phyloP scores from a whole-genome alignment of 768 basidiomycete genomes.

The Cystofilobasidium macerans region DNA sequence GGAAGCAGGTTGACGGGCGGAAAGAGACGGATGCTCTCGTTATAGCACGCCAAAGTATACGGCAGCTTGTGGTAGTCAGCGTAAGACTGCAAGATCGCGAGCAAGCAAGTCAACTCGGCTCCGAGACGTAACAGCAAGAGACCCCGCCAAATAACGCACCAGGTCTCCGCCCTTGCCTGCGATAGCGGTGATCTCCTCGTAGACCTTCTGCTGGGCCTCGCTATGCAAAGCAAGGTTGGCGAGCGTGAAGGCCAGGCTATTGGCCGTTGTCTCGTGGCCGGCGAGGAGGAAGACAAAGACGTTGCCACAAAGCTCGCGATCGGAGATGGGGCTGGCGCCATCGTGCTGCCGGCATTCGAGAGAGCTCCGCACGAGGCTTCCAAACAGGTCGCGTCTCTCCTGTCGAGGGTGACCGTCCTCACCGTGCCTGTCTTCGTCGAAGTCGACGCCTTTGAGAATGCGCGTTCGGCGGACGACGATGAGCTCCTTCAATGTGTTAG shows the following conservation, averaged over 20 bases:
- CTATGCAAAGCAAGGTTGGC: slow-evolving; percentile 44
- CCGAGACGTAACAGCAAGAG: not conserved
- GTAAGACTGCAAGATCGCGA: not conserved
- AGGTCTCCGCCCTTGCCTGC: slow-evolving; percentile 19
- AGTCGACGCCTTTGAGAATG: slow-evolving; percentile 4
- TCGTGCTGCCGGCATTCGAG: slow-evolving; percentile 4
- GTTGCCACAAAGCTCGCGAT: slow-evolving; percentile 31
- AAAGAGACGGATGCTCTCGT: slow-evolving; percentile 28
- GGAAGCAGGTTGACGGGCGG: slow-evolving; percentile 28
- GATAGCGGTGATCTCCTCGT: slow-evolving; percentile 43
- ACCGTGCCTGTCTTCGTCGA: slow-evolving; percentile 7
- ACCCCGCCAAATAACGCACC: not conserved
- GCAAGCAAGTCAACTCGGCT: not conserved
- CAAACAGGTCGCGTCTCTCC: slow-evolving; percentile 16
- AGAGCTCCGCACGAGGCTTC: slow-evolving; percentile 11
- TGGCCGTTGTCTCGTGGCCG: slow-evolving; percentile 52
- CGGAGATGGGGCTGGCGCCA: not conserved
- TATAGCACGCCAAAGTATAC: slow-evolving; percentile 33
- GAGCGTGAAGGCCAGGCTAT: slow-evolving; percentile 45
- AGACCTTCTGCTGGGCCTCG: slow-evolving; percentile 46
- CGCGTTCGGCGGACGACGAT: slow-evolving; percentile 1
- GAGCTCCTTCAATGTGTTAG: slow-evolving; percentile 1
- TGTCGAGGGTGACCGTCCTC: not conserved
- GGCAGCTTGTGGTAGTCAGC: slow-evolving; percentile 16
- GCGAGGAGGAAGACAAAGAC: slow-evolving; percentile 47